Base-by-base conservation (phyloP, 768 basidiomycete species). In the Mycena epipterygia region DNA sequence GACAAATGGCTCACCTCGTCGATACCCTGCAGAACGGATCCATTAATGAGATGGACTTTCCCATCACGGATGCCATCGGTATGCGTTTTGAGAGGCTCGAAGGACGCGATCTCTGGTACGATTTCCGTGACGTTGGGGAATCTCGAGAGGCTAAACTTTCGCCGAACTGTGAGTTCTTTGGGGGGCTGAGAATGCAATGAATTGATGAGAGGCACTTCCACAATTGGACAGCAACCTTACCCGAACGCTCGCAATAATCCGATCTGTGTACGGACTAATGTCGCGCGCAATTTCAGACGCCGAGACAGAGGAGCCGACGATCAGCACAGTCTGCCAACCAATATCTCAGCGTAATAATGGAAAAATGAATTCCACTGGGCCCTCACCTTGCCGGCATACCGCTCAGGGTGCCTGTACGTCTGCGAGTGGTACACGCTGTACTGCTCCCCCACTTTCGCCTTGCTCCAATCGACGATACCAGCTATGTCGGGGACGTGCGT, bases 1-100 rank as follows among this genome's bases (percentile, higher is more conserved):
- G 39, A 11, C 9, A 41, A 41, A 11, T 17, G 39, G 12, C 19
- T 41, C 19, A 41, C 39, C 39, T 41, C 39, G 51, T 77, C 78
- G 42, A 82, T 73, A 8, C 79, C 79, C 4, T 57, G 68, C 23
- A 82, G 39, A 14, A 76, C 41, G 8, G 74, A 68, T 12, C 81
- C 81, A 66, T 82, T 79, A 4, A 73, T 73, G 21, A 81, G 73
- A 41, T 70, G 65, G 57, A 82, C 73, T 41, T 71, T 69, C 1
- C 78, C 79, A 17, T 75, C 64, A 7, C 70, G 66, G 14, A 81
- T 77, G n/a, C 74, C 74, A 2, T 70, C 37, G 37, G 63, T 27
- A 32, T 73, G 70, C 2, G 57, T 60, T 1, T 33, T 17, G 6
- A 78, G 73, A 19, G 74, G 68, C 19, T 69, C 57, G 64, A 82